Conservation (phyloP, 148 eudicot species). For the Arbutus unedo region DNA sequence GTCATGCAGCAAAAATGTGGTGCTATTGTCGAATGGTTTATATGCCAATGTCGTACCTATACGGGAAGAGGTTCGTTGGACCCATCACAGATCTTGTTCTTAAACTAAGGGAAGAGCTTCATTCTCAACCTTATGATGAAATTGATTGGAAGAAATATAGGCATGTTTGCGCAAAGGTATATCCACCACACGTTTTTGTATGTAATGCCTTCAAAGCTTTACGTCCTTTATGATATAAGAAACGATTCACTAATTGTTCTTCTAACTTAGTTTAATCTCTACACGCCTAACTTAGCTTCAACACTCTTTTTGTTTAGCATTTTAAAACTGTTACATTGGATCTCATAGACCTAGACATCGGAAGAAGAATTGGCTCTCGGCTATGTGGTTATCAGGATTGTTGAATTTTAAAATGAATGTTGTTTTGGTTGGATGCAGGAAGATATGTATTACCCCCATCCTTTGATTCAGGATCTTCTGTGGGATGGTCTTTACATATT, state of each 20-base stretch:
- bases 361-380: background rate
- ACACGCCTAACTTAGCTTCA: background rate
- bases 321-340: background rate
- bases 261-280: too few relatives aligned
- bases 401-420: background rate
- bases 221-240: background rate
- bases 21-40: constrained; percentile 28
- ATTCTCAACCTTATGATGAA: constrained; percentile 28
- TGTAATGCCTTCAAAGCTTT: background rate
- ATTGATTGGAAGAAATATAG: constrained; percentile 35
- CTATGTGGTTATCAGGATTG: background rate
- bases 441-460: constrained; percentile 19
- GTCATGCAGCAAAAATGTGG: constrained; percentile 34
- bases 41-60: constrained; percentile 45
- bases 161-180: constrained; percentile 34
- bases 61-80: constrained; percentile 42
- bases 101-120: constrained; percentile 38
- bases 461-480: constrained; percentile 16
- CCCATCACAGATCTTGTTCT: constrained; percentile 35
- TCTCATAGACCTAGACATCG: background rate
- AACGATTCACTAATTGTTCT: too few relatives aligned
- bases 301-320: background rate
- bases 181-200: background rate
- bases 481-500: constrained; percentile 23
- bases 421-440: background rate